Conservation (phyloP, 73 alveolate species). For the Paramecium octaurelia region DNA sequence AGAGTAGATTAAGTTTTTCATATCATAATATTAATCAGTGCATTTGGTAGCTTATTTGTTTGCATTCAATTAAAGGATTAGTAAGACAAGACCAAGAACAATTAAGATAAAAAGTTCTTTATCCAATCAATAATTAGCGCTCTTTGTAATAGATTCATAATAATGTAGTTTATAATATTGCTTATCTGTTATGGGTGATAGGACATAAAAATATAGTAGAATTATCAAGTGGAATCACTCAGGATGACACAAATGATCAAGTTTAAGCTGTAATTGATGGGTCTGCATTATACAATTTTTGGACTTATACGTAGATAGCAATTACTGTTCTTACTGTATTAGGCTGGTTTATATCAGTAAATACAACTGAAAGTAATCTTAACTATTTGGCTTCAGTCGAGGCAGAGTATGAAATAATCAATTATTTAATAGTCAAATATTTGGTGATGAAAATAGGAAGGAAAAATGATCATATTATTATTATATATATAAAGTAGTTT, state of each 20-base stretch:
- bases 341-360: constrained; percentile 35
- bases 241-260: background rate
- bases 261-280: background rate
- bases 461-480: background rate
- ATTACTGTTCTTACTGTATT: constrained; percentile 8
- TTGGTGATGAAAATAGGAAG: background rate
- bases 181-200: constrained; percentile 23
- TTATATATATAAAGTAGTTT: background rate
- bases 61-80: background rate
- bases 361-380: constrained; percentile 27
- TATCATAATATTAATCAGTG: background rate
- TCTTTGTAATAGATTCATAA: background rate
- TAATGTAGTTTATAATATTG: background rate
- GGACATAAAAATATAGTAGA: background rate
- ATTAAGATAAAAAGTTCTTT: background rate
- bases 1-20: constrained; percentile 39
- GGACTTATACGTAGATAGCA: background rate
- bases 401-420: background rate
- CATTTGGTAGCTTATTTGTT: constrained; percentile 24
- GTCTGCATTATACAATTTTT: background rate
- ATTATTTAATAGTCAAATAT: background rate
- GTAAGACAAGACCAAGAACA: background rate
- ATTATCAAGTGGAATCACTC: background rate
- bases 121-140: background rate
- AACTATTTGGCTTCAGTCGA: background rate